phyloP scores from a whole-genome alignment of 1,284 basidiomycete species.

The Ganoderma lingzhi region DNA sequence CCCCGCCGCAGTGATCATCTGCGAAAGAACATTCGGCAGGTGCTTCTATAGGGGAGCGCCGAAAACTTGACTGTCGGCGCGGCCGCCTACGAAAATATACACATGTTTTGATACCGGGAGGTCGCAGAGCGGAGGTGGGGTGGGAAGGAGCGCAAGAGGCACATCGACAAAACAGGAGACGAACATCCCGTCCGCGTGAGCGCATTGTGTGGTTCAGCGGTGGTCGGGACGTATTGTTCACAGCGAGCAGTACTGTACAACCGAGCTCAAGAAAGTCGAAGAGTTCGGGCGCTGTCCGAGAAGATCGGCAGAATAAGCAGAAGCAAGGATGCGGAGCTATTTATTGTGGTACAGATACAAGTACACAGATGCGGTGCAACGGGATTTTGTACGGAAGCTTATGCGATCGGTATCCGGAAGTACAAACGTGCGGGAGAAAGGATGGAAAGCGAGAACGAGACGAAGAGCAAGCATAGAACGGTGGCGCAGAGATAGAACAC shows the following conservation, averaged over 20 bases:
- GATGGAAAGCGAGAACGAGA: neutral
- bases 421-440: neutral
- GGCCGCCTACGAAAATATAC: neutral
- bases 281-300: constrained; percentile 10
- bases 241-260: neutral
- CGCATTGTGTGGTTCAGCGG: neutral
- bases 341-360: constrained; percentile 16
- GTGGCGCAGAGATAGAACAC: neutral
- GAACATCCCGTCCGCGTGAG: neutral
- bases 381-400: constrained; percentile 11
- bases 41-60: neutral
- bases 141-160: constrained; percentile 6
- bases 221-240: neutral
- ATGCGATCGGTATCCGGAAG: neutral
- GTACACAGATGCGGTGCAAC: constrained; percentile 17
- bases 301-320: constrained; percentile 14
- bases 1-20: neutral
- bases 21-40: neutral
- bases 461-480: neutral
- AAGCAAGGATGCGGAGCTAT: constrained; percentile 11
- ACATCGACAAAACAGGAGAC: constrained; percentile 12
- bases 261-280: constrained; percentile 2
- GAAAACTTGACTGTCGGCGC: neutral
- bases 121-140: constrained; percentile 14
- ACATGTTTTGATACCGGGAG: constrained; percentile 7